phyloP scores from a whole-genome alignment of 75 land plant species.

The Sequoiadendron giganteum region DNA sequence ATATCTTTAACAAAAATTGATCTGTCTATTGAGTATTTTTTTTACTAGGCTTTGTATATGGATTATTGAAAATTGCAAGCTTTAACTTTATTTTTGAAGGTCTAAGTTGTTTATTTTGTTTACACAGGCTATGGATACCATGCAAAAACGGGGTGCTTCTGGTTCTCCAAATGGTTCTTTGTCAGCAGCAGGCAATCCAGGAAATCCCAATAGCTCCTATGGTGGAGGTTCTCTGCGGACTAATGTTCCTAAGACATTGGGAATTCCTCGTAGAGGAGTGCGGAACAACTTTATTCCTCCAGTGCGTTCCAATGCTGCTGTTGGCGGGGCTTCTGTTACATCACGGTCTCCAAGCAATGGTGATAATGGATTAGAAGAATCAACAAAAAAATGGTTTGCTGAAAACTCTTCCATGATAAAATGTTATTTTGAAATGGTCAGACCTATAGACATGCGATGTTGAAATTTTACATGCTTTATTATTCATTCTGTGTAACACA shows the following conservation, averaged over 20 bases:
- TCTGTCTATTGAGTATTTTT: not conserved
- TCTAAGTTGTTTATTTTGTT: not conserved
- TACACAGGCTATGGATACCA: constrained; percentile 71
- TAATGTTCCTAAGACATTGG: constrained; percentile 58
- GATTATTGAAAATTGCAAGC: not conserved
- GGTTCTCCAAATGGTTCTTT: constrained; percentile 33
- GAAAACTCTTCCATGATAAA: not conserved
- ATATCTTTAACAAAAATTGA: not conserved
- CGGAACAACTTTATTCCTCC: constrained; percentile 95
- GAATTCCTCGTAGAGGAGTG: constrained; percentile 75
- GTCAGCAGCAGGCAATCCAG: constrained; percentile 26
- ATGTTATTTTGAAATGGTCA: not conserved
- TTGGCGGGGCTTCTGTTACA: constrained; percentile 35
- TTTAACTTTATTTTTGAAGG: not conserved
- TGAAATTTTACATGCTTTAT: not conserved
- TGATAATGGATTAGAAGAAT: constrained; percentile 76
- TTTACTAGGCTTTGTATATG: too few relatives aligned
- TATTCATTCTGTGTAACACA: not conserved
- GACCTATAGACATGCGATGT: not conserved
- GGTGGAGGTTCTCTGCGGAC: constrained; percentile 19
- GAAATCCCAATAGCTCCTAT: constrained; percentile 26
- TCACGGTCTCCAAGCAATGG: constrained; percentile 38
- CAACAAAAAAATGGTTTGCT: constrained; percentile 85
- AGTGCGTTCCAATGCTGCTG: constrained; percentile 63
- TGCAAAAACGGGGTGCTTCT: constrained; percentile 32